phyloP scores from a whole-genome alignment of 805 yeast species.

The Cyberlindnera samutprakarnensis region DNA sequence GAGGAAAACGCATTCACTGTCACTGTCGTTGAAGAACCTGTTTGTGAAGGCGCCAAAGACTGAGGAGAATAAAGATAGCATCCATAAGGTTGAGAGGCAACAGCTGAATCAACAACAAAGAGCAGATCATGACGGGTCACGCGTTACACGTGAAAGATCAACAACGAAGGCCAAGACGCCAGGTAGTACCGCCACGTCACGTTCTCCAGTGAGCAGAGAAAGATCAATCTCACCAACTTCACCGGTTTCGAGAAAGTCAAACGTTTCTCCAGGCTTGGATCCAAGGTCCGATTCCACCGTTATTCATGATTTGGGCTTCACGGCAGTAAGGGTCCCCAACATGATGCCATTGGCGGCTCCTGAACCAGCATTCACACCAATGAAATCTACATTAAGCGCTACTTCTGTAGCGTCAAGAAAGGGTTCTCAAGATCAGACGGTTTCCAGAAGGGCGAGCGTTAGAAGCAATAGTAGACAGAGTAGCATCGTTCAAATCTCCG shows the following conservation, averaged over 20 bases:
- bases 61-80: background rate
- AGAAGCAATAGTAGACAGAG: background rate
- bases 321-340: background rate
- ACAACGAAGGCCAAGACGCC: background rate
- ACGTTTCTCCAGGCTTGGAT: background rate
- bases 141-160: too few relatives aligned
- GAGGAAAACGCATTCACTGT: slow-evolving; percentile 12
- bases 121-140: too few relatives aligned
- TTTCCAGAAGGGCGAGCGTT: background rate
- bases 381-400: background rate
- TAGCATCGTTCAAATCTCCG: slow-evolving; percentile 1
- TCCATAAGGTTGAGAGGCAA: background rate
- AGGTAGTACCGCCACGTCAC: background rate
- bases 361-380: background rate
- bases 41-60: slow-evolving; percentile 13
- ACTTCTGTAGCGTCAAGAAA: background rate
- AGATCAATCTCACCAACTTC: background rate
- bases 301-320: background rate
- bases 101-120: too few relatives aligned
- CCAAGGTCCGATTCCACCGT: background rate
- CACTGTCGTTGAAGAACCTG: slow-evolving; percentile 16
- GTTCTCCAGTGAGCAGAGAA: background rate
- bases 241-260: background rate
- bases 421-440: background rate
- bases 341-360: slow-evolving; percentile 1